Evolutionary conservation across 306 rosid genomes (phyloP).

Genomic region (Geum urbanum): DNA sequence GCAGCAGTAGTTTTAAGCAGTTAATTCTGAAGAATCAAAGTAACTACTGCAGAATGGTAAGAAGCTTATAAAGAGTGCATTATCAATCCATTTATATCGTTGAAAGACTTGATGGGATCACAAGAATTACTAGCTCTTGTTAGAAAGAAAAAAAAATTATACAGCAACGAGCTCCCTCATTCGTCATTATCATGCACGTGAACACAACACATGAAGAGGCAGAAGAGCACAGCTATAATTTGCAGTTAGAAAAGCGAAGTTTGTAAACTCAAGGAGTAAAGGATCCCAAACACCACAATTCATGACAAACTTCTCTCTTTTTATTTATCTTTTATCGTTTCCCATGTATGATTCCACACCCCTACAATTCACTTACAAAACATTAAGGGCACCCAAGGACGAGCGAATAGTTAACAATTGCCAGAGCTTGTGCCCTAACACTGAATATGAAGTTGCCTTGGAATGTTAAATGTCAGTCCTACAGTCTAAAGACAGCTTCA

Average conservation of each 20-base stretch:
- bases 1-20: too few species aligned
- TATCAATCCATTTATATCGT: too few species aligned
- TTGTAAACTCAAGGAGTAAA: background rate
- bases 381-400: background rate
- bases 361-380: constrained; percentile 13
- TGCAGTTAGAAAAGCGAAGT: background rate
- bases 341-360: background rate
- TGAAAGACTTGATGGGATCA: too few species aligned
- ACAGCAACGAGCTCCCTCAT: background rate
- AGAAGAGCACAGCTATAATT: too few species aligned
- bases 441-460: background rate
- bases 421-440: background rate
- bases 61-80: too few species aligned
- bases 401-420: background rate
- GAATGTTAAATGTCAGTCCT: background rate
- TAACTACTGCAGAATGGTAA: too few species aligned
- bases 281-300: background rate
- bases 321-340: background rate
- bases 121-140: too few species aligned
- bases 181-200: background rate
- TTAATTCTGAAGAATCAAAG: too few species aligned
- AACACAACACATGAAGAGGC: background rate
- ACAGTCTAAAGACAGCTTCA: constrained; percentile 5
- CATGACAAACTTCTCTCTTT: background rate
- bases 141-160: background rate